Conservation (phyloP, 2,329 filamentous ascomycete genomes). For the Neonectria ditissima region DNA sequence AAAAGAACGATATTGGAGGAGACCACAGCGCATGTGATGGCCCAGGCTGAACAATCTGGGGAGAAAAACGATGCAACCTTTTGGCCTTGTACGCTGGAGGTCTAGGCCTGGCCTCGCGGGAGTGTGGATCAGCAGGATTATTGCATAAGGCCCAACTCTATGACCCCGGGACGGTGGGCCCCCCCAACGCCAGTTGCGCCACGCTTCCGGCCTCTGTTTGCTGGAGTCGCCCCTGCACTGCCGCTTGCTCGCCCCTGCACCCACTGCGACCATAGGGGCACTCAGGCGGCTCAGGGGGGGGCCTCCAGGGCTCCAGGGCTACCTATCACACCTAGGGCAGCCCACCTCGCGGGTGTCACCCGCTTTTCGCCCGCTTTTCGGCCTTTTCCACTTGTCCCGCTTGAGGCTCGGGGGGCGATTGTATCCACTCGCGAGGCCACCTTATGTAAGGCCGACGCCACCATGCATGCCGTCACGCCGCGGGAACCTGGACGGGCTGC, state of each 20-base stretch:
- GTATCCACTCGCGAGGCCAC: slow-evolving; percentile 22
- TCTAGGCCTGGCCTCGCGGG: slow-evolving; percentile 16
- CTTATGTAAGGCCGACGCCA: slow-evolving; percentile 39
- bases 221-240: slow-evolving; percentile 15
- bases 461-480: slow-evolving; percentile 33
- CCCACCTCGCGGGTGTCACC: not conserved
- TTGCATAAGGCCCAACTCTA: slow-evolving; percentile 34
- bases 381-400: slow-evolving; percentile 9
- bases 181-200: slow-evolving; percentile 8
- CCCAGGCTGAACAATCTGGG: slow-evolving; percentile 41
- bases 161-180: slow-evolving; percentile 18
- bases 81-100: slow-evolving; percentile 26
- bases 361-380: not conserved
- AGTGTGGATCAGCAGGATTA: slow-evolving; percentile 48
- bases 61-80: slow-evolving; percentile 42
- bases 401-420: slow-evolving; percentile 5
- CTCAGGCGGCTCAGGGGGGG: slow-evolving; percentile 15
- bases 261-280: slow-evolving; percentile 15
- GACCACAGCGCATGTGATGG: slow-evolving; percentile 50
- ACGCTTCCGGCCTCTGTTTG: slow-evolving; percentile 7
- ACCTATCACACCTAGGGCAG: slow-evolving; percentile 13
- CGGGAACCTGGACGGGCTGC: not conserved
- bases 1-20: slow-evolving; percentile 38
- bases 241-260: slow-evolving; percentile 4
- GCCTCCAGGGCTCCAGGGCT: slow-evolving; percentile 23